A percentile compares a stretch with the other conserved stretches of the same genome.
Evolutionary conservation across 768 basidiomycete genomes (phyloP).

Genomic region (Collybiopsis luxurians): DNA sequence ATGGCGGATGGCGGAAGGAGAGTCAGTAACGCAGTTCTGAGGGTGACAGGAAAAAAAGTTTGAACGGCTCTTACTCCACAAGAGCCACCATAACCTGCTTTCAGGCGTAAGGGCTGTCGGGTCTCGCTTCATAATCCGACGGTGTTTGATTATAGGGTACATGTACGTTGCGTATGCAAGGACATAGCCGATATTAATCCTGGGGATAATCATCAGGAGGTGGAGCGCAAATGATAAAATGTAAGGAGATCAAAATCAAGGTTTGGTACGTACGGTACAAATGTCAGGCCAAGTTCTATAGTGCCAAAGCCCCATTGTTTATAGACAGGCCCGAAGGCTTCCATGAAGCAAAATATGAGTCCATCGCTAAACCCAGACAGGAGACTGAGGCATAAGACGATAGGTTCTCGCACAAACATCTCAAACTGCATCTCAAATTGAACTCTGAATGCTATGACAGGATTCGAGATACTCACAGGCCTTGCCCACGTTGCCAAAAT

Average conservation of each 20-base stretch:
- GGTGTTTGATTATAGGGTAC: conserved; percentile 6
- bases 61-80: not conserved
- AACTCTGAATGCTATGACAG: not conserved
- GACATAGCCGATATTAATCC: conserved; percentile 9
- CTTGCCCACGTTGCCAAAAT: conserved; percentile 9
- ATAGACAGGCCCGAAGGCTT: conserved; percentile 9
- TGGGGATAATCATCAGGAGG: no score
- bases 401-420: conserved; percentile 11
- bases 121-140: not conserved
- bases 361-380: conserved; percentile 10
- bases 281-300: conserved; percentile 6
- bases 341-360: conserved; percentile 11
- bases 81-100: conserved; percentile 4
- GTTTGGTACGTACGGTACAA: conserved; percentile 6
- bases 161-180: not conserved
- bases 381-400: conserved; percentile 10
- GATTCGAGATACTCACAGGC: not conserved
- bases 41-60: not conserved
- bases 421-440: not conserved
- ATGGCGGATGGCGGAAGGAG: not conserved
- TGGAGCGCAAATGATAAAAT: no score
- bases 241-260: not conserved
- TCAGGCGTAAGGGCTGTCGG: not conserved
- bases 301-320: conserved; percentile 10
- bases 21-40: no score